These are phyloP conservation scores for Cytospora paraplurivora DNA, from an alignment of 2,329 filamentous ascomycete species.

Conservation along the genomic window DNA sequence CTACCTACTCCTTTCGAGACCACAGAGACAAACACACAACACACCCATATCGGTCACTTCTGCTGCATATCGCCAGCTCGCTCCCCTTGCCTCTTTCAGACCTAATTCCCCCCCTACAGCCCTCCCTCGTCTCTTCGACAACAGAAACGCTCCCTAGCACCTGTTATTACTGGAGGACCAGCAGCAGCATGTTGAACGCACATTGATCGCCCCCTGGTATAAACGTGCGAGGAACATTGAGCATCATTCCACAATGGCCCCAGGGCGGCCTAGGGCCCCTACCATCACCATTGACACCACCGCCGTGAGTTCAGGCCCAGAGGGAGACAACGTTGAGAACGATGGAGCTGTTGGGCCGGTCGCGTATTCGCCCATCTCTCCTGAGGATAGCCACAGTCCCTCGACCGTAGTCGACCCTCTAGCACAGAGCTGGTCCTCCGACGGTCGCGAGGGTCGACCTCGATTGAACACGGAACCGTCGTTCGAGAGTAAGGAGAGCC, in stretches of 20 bases:
- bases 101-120: neutral
- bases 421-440: constrained; percentile 34
- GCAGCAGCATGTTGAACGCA: constrained; percentile 1
- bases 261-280: constrained; percentile 44
- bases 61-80: too few species aligned
- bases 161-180: neutral
- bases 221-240: constrained; percentile 11
- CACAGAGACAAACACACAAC: neutral
- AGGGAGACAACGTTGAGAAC: constrained; percentile 36
- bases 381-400: constrained; percentile 46
- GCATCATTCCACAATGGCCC: constrained; percentile 27
- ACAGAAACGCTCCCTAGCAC: neutral
- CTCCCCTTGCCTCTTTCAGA: neutral
- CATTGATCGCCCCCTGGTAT: constrained; percentile 8
- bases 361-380: constrained; percentile 40
- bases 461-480: constrained; percentile 59
- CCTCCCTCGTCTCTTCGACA: neutral
- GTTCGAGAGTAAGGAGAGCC: constrained; percentile 66
- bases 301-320: constrained; percentile 38
- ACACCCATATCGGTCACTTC: too few species aligned
- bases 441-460: constrained; percentile 34
- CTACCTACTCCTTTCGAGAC: neutral
- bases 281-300: constrained; percentile 59
- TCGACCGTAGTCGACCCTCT: constrained; percentile 41
- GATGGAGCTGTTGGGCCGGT: constrained; percentile 34